A percentile compares a stretch with the other conserved stretches of the same genome.
Evolutionary conservation across 306 rosid genomes (phyloP).

Genomic region (Clitoria ternatea): DNA sequence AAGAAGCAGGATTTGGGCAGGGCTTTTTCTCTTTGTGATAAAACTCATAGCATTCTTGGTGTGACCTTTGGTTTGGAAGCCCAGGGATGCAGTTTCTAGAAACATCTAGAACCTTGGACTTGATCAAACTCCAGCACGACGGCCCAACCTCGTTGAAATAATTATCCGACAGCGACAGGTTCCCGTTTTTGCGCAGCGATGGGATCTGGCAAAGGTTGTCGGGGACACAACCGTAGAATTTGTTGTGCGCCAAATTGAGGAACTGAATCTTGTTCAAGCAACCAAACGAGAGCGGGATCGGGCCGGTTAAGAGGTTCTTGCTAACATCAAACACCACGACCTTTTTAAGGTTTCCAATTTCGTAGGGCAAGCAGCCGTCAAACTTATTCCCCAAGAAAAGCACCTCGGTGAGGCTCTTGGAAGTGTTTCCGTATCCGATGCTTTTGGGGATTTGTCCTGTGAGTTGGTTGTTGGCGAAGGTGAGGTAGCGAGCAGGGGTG

Average conservation of each 20-base stretch:
- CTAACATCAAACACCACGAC: constrained; percentile 59
- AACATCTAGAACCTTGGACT: constrained; percentile 34
- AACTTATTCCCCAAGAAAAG: constrained; percentile 54
- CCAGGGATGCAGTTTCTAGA: constrained; percentile 47
- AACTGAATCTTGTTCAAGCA: constrained; percentile 43
- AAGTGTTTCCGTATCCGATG: constrained; percentile 45
- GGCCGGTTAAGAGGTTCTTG: constrained; percentile 41
- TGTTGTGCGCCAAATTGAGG: constrained; percentile 39
- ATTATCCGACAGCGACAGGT: constrained; percentile 39
- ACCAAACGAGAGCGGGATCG: constrained; percentile 62
- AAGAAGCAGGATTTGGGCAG: constrained; percentile 23
- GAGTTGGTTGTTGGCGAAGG: constrained; percentile 61
- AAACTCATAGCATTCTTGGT: constrained; percentile 30
- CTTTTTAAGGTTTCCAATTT: constrained; percentile 48
- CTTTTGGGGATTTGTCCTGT: constrained; percentile 54
- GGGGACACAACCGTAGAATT: constrained; percentile 50
- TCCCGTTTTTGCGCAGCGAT: constrained; percentile 2
- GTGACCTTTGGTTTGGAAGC: constrained; percentile 39
- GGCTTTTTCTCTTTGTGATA: not conserved
- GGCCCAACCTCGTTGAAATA: constrained; percentile 59
- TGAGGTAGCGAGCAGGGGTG: constrained; percentile 54
- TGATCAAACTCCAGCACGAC: constrained; percentile 42
- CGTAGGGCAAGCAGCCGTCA: constrained; percentile 61
- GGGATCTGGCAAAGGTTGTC: constrained; percentile 54
- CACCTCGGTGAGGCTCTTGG: constrained; percentile 46